Conservation (phyloP, 2,329 filamentous ascomycete species). For the Sarocladium oryzae region DNA sequence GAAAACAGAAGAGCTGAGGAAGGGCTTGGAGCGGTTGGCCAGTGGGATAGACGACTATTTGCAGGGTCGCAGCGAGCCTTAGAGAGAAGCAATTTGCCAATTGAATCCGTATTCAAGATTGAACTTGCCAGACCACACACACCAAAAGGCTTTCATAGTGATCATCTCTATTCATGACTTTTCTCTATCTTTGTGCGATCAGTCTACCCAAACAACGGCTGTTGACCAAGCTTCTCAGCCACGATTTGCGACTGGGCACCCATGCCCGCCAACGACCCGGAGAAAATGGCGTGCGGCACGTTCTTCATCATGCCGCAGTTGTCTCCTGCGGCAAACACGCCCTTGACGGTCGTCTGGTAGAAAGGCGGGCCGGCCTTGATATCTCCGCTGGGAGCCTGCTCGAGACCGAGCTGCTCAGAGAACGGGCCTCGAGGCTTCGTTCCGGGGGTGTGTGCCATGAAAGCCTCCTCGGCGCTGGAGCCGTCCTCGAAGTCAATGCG, state of each 20-base stretch:
- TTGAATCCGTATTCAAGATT: too few relatives aligned
- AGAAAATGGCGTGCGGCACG: slow-evolving; percentile 20
- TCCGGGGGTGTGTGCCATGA: slow-evolving; percentile 32
- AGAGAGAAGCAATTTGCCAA: too few relatives aligned
- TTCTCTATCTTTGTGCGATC: too few relatives aligned
- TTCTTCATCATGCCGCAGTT: slow-evolving; percentile 26
- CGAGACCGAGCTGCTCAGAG: slow-evolving; percentile 36
- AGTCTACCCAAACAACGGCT: background rate
- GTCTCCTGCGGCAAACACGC: slow-evolving; percentile 50
- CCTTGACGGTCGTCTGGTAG: slow-evolving; percentile 40
- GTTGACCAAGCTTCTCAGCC: slow-evolving; percentile 13
- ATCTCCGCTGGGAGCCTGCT: slow-evolving; percentile 33
- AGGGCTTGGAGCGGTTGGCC: background rate
- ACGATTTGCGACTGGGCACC: slow-evolving; percentile 22
- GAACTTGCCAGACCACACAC: too few relatives aligned
- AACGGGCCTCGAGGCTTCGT: slow-evolving; percentile 32
- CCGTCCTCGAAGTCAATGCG: slow-evolving; percentile 34
- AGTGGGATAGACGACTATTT: background rate
- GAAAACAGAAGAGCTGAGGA: background rate
- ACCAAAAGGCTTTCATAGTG: too few relatives aligned
- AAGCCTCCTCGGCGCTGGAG: slow-evolving; percentile 25
- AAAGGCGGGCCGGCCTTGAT: slow-evolving; percentile 38
- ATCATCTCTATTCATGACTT: too few relatives aligned
- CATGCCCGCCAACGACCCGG: slow-evolving; percentile 21
- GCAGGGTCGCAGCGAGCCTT: too few relatives aligned